Evolutionary conservation across 257 asterid genomes (phyloP).

Genomic region (Solanum acaule): DNA sequence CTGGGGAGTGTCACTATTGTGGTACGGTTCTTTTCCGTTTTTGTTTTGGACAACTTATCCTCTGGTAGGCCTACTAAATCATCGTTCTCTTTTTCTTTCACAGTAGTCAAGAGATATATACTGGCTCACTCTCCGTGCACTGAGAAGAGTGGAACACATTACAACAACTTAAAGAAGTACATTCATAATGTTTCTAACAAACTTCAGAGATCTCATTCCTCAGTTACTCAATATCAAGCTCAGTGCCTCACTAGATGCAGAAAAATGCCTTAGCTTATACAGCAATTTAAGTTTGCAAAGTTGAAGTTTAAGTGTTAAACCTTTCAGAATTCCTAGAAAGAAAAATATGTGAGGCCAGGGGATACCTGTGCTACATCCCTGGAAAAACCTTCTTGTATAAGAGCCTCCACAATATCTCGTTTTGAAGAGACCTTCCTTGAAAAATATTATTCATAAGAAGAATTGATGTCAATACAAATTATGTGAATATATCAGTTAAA

Average conservation of each 20-base stretch:
- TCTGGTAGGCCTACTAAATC: not conserved
- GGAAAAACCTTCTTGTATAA: slow-evolving; percentile 73
- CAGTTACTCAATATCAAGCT: not conserved
- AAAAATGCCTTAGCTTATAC: not conserved
- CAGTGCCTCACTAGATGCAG: not conserved
- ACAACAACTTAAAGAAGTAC: not conserved
- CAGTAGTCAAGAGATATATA: not conserved
- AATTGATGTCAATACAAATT: not conserved
- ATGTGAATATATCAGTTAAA: not conserved
- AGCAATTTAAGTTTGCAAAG: not conserved
- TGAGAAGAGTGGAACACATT: not conserved
- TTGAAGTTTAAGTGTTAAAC: not conserved
- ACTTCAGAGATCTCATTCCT: not conserved
- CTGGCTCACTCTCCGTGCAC: not conserved
- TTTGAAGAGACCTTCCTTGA: slow-evolving; percentile 86
- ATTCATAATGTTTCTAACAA: not conserved
- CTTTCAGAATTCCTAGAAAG: not conserved
- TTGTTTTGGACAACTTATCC: not conserved
- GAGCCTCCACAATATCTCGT: slow-evolving; percentile 61
- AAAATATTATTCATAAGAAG: slow-evolving; percentile 21
- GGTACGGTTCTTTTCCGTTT: not conserved
- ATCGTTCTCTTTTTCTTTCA: not conserved
- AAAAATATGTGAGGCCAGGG: not conserved
- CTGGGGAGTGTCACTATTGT: not conserved
- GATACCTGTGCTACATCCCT: slow-evolving; percentile 91